Percentiles rank a stretch among this genome's conserved stretches.
Evolutionary conservation across 2,329 filamentous ascomycete species (phyloP).

Genomic region (Trichophyton simii): DNA sequence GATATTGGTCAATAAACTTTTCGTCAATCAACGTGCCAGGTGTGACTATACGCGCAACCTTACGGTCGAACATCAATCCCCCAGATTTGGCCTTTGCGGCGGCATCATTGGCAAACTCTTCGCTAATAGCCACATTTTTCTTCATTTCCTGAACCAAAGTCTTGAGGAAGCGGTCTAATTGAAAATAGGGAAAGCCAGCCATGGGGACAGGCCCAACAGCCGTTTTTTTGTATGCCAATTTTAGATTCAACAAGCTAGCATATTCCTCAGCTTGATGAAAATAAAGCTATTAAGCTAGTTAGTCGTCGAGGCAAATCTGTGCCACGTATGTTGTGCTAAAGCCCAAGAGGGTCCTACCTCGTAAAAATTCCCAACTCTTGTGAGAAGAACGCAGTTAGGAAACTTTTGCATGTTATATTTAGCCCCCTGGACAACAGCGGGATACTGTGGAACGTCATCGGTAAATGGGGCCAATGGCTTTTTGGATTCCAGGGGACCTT

Average conservation of each 20-base stretch:
- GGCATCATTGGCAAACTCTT: conserved; percentile 71
- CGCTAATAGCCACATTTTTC: conserved; percentile 83
- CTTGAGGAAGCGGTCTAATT: conserved; percentile 86
- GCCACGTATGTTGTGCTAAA: neutral
- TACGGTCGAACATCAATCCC: conserved; percentile 71
- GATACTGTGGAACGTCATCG: conserved; percentile 51
- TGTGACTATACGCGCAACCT: conserved; percentile 76
- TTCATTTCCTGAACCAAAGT: conserved; percentile 81
- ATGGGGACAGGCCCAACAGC: conserved; percentile 69
- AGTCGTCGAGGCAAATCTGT: neutral
- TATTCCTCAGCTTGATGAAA: conserved; percentile 89
- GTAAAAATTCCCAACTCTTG: conserved; percentile 89
- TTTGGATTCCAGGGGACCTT: conserved; percentile 40
- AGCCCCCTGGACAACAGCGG: conserved; percentile 79
- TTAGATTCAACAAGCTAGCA: conserved; percentile 74
- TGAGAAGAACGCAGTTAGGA: conserved; percentile 79
- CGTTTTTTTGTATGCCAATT: conserved; percentile 71
- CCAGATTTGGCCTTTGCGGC: conserved; percentile 60
- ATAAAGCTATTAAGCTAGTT: conserved; percentile 49
- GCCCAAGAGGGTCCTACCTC: conserved; percentile 40
- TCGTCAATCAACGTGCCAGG: conserved; percentile 95
- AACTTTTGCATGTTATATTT: conserved; percentile 83
- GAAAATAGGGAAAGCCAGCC: conserved; percentile 89
- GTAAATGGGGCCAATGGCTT: conserved; percentile 32
- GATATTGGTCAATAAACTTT: conserved; percentile 87